Evolutionary conservation across 768 basidiomycete species (phyloP).

Genomic region (Phanerochaete sordida): DNA sequence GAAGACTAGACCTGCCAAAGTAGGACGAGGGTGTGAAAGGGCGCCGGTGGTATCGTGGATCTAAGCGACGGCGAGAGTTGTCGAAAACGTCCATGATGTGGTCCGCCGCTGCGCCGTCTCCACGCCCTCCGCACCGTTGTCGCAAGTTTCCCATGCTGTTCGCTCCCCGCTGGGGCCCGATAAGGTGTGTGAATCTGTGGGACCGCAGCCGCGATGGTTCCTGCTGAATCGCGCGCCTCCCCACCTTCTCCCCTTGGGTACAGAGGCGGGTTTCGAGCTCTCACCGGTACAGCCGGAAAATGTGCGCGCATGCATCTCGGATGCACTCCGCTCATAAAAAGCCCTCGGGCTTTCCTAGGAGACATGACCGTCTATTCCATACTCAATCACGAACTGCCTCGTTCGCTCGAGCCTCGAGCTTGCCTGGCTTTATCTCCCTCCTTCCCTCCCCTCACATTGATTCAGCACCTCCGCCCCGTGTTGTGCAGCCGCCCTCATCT

Average conservation of each 20-base stretch:
- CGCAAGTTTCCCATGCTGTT: slow-evolving; percentile 11
- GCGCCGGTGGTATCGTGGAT: not conserved
- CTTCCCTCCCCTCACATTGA: slow-evolving; percentile 8
- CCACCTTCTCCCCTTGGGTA: slow-evolving; percentile 15
- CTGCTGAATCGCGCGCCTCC: slow-evolving; percentile 16
- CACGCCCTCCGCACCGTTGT: slow-evolving; percentile 4
- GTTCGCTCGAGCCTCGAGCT: slow-evolving; percentile 15
- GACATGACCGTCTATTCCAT: slow-evolving; percentile 16
- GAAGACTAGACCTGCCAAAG: slow-evolving; percentile 2
- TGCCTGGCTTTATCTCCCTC: slow-evolving; percentile 10
- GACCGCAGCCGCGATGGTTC: slow-evolving; percentile 9
- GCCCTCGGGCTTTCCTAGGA: slow-evolving; percentile 26
- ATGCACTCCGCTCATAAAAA: slow-evolving; percentile 25
- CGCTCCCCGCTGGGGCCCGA: slow-evolving; percentile 13
- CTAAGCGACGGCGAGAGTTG: not conserved
- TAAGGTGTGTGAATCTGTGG: slow-evolving; percentile 21
- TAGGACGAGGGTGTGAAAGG: not conserved
- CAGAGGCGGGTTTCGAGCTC: slow-evolving; percentile 18
- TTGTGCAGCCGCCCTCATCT: not conserved
- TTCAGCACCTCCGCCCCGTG: slow-evolving; percentile 14
- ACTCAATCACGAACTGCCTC: slow-evolving; percentile 20
- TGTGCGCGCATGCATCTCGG: slow-evolving; percentile 26
- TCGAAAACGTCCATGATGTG: slow-evolving; percentile 1
- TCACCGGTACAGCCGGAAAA: slow-evolving; percentile 21
- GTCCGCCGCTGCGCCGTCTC: not conserved